Conservation (phyloP, 495 filamentous ascomycete species). For the Aspergillus affinis region DNA sequence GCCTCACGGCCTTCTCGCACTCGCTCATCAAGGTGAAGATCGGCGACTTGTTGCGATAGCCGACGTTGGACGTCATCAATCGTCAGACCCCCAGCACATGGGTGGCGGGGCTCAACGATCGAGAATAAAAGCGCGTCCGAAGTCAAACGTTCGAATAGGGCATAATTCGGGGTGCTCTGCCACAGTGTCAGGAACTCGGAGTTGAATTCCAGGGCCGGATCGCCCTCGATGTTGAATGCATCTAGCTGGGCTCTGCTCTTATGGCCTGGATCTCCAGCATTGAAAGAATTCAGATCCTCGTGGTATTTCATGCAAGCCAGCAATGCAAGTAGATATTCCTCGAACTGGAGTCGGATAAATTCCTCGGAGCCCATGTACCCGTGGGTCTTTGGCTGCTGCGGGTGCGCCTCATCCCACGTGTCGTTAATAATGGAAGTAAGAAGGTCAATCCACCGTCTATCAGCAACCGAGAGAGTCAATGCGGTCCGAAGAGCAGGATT, state of each 20-base stretch:
- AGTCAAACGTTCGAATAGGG: conserved; percentile 73
- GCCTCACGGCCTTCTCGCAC: conserved; percentile 75
- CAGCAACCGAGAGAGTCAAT: conserved; percentile 77
- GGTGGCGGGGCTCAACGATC: conserved; percentile 88
- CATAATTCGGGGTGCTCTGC: conserved; percentile 84
- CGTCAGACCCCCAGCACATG: conserved; percentile 88
- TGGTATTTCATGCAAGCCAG: conserved; percentile 89
- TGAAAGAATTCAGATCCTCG: conserved; percentile 57
- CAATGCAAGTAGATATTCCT: conserved; percentile 91
- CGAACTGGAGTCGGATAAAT: conserved; percentile 95
- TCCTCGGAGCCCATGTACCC: conserved; percentile 97
- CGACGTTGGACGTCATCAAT: conserved; percentile 94
- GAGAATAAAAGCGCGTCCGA: conserved; percentile 89
- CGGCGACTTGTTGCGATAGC: conserved; percentile 82
- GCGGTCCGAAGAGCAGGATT: conserved; percentile 76
- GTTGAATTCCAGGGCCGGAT: conserved; percentile 80
- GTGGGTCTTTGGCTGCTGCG: conserved; percentile 83
- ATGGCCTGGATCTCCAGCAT: conserved; percentile 28
- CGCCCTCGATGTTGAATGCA: conserved; percentile 64
- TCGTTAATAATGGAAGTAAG: conserved; percentile 90
- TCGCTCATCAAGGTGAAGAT: conserved; percentile 84
- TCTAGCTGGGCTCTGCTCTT: conserved; percentile 37
- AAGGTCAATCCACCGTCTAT: conserved; percentile 95
- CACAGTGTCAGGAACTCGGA: conserved; percentile 71
- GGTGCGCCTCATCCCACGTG: conserved; percentile 93